Percentiles rank a stretch among this genome's conserved stretches.
phyloP scores from a whole-genome alignment of 768 basidiomycete species.

The Auriscalpium vulgare region DNA sequence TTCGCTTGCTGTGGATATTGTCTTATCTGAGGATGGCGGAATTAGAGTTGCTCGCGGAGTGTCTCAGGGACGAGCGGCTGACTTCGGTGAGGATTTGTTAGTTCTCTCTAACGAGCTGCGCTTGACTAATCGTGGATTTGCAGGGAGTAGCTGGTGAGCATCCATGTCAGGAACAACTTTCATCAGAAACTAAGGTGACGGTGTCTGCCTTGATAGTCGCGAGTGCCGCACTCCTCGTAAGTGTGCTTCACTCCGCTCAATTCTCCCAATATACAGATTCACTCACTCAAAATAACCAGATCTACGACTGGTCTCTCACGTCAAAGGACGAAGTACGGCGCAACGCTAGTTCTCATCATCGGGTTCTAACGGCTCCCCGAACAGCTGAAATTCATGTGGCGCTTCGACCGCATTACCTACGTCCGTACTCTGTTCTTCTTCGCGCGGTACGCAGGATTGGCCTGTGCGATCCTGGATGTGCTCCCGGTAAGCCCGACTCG shows the following conservation, averaged over 20 bases:
- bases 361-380: not conserved
- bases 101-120: not conserved
- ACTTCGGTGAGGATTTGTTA: not conserved
- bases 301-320: constrained; percentile 10
- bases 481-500: constrained; percentile 1
- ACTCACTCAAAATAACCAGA: not conserved
- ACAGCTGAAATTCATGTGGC: constrained; percentile 6
- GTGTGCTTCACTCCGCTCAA: not conserved
- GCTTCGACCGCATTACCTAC: not conserved
- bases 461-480: not conserved
- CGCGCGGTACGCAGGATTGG: constrained; percentile 8
- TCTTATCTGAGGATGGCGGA: not conserved
- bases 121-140: not conserved
- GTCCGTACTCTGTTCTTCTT: not conserved
- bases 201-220: not conserved
- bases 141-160: constrained; percentile 2
- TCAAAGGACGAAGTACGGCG: not conserved
- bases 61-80: not conserved
- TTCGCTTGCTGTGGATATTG: no score
- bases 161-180: no score
- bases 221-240: constrained; percentile 2
- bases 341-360: not conserved
- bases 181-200: no score
- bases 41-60: not conserved
- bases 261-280: not conserved